Percentiles rank a stretch among this genome's conserved stretches.
Evolutionary conservation across 371 early-diverging fungal genomes (phyloP).

Genomic region (Encephalitozoon romaleae): DNA sequence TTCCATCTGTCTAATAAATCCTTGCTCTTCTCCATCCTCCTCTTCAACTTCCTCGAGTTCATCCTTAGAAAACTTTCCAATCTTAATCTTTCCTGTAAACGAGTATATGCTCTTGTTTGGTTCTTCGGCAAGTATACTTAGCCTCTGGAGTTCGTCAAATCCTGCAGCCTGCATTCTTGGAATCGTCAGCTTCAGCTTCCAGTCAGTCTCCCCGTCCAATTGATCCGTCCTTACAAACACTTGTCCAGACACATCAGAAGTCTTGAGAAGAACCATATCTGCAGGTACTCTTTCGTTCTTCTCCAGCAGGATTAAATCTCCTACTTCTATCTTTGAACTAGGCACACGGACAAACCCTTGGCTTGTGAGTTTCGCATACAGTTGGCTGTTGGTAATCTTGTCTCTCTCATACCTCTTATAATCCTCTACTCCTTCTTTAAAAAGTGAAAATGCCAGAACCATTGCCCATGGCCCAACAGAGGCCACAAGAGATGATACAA

Average conservation of each 20-base stretch:
- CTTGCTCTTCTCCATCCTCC: background rate
- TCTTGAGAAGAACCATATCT: conserved; percentile 67
- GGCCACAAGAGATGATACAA: conserved; percentile 75
- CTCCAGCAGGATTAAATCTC: conserved; percentile 75
- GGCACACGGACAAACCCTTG: conserved; percentile 62
- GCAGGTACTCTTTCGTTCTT: conserved; percentile 90
- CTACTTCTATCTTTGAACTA: conserved; percentile 69
- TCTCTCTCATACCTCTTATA: conserved; percentile 77
- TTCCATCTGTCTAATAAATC: background rate
- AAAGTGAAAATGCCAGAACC: conserved; percentile 78
- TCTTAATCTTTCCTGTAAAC: conserved; percentile 74
- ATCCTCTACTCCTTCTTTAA: conserved; percentile 90
- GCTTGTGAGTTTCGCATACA: conserved; percentile 31
- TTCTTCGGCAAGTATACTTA: conserved; percentile 65
- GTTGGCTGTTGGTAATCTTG: conserved; percentile 58
- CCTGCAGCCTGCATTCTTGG: conserved; percentile 4
- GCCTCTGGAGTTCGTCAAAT: conserved; percentile 3
- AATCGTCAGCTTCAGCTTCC: conserved; percentile 70
- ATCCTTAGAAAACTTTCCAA: background rate
- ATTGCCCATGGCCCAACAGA: conserved; percentile 86
- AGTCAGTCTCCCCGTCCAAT: conserved; percentile 96
- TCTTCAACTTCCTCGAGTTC: background rate
- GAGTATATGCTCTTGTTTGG: conserved; percentile 90
- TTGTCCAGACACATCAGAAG: conserved; percentile 71
- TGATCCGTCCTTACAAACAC: conserved; percentile 97